phyloP scores from a whole-genome alignment of 2,329 filamentous ascomycete species.

The Emydomyces testavorans region DNA sequence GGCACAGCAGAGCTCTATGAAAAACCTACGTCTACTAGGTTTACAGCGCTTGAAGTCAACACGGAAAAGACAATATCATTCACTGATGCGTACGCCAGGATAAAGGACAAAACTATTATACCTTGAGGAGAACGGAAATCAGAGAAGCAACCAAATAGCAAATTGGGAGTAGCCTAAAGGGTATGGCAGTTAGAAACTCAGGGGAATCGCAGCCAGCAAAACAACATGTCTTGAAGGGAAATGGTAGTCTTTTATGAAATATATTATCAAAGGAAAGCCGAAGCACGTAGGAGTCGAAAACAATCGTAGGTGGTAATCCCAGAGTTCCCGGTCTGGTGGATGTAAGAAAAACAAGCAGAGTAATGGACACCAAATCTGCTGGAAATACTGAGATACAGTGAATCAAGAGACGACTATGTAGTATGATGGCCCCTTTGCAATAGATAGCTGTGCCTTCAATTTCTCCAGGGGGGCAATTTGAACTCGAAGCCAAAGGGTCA shows the following conservation, averaged over 20 bases:
- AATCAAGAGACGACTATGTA: not conserved
- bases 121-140: conserved; percentile 1
- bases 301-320: not conserved
- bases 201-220: conserved; percentile 6
- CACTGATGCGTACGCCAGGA: conserved; percentile 9
- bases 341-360: conserved; percentile 1
- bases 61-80: conserved; percentile 2
- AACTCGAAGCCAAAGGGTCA: conserved; percentile 6
- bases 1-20: too few species aligned
- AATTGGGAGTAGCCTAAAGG: conserved; percentile 3
- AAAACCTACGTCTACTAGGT: too few species aligned
- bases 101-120: conserved; percentile 6
- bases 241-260: not conserved
- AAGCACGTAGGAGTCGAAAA: not conserved
- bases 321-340: conserved; percentile 6
- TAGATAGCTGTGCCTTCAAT: not conserved
- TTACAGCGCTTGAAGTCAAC: not conserved
- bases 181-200: conserved; percentile 9
- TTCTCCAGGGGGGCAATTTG: conserved; percentile 4
- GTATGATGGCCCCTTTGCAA: conserved; percentile 2
- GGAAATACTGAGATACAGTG: not conserved
- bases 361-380: conserved; percentile 1
- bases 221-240: conserved; percentile 1
- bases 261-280: conserved; percentile 1
- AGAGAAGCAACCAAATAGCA: not conserved